Base-by-base conservation (phyloP, 805 yeast genomes). In the Monosporozyma solicola region DNA sequence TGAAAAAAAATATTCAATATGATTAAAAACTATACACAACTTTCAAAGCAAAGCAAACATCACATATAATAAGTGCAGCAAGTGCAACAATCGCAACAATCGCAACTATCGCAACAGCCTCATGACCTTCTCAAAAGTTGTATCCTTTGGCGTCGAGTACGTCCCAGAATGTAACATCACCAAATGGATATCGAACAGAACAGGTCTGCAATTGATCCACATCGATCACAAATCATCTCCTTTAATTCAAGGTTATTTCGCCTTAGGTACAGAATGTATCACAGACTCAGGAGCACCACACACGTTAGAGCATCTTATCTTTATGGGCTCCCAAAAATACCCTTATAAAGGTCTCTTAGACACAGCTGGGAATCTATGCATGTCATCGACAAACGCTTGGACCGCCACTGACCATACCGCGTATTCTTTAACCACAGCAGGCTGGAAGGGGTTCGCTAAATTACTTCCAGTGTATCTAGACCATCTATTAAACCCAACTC, bases 331-430 rank as follows among this genome's bases (percentile, higher is more conserved):
- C 2, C 75, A 84, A 57, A 82, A 83, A 54, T 87, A 82, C 61
- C 98, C 98, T 0, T 92, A 85, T 68, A 92, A 92, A 68, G 98
- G 99, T 8, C 73, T 91, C 49, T 73, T 94, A 48, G 99, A 94
- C 64, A 83, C 83, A 10, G 76, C 91, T 50, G 96, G 97, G 5
- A 88, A 89, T 63, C 71, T 87, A 53, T 83, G 89, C 56, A 86
- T 84, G 69, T 85, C 96, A 1, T 76, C 82, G 5, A 94, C 98
- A 0, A 94, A 94, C 64, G 99, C 99, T 0, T 91, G 97, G 97
- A 94, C 99, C 0, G 89, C 85, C 0, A 88, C 94, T 4, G 98
- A 94, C 69, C 95, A 88, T 65, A 94, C 99, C 0, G 97, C 90
- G 1, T 94, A 94, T 61, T 89, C 97, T 2, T 74, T 94, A 53